phyloP scores from a whole-genome alignment of 331 rosid species.

The Rhamnella rubrinervis region DNA sequence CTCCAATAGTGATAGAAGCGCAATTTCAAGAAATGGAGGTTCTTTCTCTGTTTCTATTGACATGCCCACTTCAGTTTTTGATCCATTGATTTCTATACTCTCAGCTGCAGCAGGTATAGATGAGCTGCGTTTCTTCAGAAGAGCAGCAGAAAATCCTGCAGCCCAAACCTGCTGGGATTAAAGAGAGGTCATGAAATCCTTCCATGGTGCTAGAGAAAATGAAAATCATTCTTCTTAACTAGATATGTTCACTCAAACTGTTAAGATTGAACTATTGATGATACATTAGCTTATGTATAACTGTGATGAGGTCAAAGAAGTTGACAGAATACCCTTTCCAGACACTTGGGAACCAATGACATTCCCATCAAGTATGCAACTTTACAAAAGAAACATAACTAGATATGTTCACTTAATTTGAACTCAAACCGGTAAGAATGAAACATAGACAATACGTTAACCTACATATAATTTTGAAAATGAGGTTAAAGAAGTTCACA shows the following conservation, averaged over 20 bases:
- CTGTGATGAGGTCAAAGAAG: neutral
- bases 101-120: conserved; percentile 24
- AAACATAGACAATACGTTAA: no score
- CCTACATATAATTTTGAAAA: neutral
- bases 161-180: conserved; percentile 81
- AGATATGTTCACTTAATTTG: no score
- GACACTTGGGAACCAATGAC: no score
- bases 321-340: no score
- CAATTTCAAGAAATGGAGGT: conserved; percentile 41
- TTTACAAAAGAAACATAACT: no score
- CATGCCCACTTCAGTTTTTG: conserved; percentile 31
- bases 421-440: no score
- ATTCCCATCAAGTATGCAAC: no score
- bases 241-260: neutral
- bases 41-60: conserved; percentile 43
- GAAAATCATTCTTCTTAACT: neutral
- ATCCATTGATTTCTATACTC: conserved; percentile 22
- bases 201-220: neutral
- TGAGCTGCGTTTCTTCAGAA: conserved; percentile 65
- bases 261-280: neutral
- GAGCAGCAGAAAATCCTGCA: conserved; percentile 81
- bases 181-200: neutral
- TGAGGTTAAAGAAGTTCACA: neutral
- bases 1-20: conserved; percentile 52
- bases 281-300: neutral